phyloP scores from a whole-genome alignment of 2,329 filamentous ascomycete species.

The Pseudomassariella vexata region DNA sequence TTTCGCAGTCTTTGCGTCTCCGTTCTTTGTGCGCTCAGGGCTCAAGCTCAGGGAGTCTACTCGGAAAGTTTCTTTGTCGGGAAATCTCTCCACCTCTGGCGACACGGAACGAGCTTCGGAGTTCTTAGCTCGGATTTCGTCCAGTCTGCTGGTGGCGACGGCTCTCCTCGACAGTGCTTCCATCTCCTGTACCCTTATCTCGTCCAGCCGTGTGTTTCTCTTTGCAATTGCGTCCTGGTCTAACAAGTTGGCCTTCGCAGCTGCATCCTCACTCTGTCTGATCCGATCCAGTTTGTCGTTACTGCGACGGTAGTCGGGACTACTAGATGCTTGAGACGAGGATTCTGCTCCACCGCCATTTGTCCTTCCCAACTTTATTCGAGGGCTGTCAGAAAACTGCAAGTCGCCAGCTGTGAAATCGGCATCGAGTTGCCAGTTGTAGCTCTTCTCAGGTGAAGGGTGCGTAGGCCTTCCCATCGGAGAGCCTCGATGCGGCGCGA shows the following conservation, averaged over 20 bases:
- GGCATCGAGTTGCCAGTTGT: slow-evolving; percentile 50
- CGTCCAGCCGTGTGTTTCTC: slow-evolving; percentile 41
- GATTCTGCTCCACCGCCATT: slow-evolving; percentile 13
- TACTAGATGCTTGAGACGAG: slow-evolving; percentile 6
- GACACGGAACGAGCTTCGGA: slow-evolving; percentile 34
- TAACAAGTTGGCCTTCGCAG: slow-evolving; percentile 17
- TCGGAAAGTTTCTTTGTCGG: slow-evolving; percentile 19
- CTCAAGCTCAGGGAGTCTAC: slow-evolving; percentile 5
- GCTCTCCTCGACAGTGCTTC: slow-evolving; percentile 39
- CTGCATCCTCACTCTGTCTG: slow-evolving; percentile 26
- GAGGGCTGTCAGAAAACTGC: slow-evolving; percentile 51
- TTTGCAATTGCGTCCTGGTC: slow-evolving; percentile 12
- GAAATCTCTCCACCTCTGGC: slow-evolving; percentile 29
- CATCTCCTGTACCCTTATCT: slow-evolving; percentile 38
- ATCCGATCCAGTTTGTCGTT: slow-evolving; percentile 30
- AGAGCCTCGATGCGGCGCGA: slow-evolving; percentile 15
- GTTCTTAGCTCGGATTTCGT: slow-evolving; percentile 47
- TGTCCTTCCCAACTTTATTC: slow-evolving; percentile 33
- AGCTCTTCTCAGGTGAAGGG: slow-evolving; percentile 44
- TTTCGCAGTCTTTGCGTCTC: background rate
- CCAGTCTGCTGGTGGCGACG: slow-evolving; percentile 42
- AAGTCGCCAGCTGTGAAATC: slow-evolving; percentile 53
- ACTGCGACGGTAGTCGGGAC: slow-evolving; percentile 16
- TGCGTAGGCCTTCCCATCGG: slow-evolving; percentile 10
- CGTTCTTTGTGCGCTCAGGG: slow-evolving; percentile 2